Evolutionary conservation across 345 rosid species (phyloP).

Genomic region (Aethionema arabicum): DNA sequence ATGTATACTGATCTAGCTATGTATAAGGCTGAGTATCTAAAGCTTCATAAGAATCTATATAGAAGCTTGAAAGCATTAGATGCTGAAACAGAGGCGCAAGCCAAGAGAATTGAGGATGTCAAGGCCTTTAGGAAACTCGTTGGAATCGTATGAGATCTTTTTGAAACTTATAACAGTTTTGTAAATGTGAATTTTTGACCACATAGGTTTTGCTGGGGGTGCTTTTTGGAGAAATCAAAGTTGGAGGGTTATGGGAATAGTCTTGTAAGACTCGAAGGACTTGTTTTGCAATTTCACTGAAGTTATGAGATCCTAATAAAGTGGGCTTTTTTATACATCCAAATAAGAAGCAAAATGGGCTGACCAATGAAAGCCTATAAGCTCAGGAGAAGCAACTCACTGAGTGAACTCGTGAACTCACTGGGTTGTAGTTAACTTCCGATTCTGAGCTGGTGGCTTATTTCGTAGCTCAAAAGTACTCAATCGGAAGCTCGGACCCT

Average conservation of each 20-base stretch:
- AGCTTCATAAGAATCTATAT: conserved; percentile 73
- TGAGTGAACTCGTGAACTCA: conserved; percentile 16
- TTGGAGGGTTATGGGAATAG: no score
- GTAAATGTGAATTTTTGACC: no score
- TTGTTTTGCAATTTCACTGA: no score
- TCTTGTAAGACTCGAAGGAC: no score
- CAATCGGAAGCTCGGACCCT: conserved; percentile 30
- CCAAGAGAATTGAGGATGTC: conserved; percentile 62
- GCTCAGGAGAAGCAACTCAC: not conserved
- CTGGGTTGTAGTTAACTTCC: conserved; percentile 2
- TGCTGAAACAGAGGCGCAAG: conserved; percentile 64
- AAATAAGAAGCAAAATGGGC: not conserved
- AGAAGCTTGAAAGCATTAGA: conserved; percentile 52
- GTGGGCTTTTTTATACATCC: not conserved
- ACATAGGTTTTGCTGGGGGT: no score
- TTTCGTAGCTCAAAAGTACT: not conserved
- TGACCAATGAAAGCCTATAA: not conserved
- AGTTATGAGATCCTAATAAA: no score
- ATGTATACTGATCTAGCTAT: conserved; percentile 56
- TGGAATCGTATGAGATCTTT: conserved; percentile 34
- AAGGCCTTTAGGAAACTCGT: conserved; percentile 60
- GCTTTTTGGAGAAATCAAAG: no score
- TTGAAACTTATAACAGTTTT: no score
- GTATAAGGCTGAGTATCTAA: conserved; percentile 65
- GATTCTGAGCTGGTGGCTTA: conserved; percentile 10